Conservation (phyloP, 2,329 filamentous ascomycete genomes). For the Erysiphe pulchra region DNA sequence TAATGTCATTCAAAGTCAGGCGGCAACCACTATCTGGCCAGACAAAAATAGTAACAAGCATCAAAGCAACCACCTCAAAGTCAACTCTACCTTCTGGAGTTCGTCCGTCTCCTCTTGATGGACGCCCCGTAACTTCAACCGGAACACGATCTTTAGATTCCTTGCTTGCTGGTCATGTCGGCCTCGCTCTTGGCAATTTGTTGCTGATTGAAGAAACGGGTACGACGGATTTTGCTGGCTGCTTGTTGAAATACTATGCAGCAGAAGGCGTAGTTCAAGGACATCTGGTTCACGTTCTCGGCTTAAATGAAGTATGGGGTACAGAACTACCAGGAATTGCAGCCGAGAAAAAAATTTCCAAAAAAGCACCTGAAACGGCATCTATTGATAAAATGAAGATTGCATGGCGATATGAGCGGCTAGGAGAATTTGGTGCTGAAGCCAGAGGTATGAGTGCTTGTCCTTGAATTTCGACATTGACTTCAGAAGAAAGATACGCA, state of each 20-base stretch:
- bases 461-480: background rate
- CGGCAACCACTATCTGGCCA: background rate
- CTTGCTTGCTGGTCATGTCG: conserved; percentile 64
- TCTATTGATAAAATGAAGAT: conserved; percentile 80
- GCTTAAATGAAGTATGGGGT: conserved; percentile 55
- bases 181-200: conserved; percentile 56
- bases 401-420: conserved; percentile 82
- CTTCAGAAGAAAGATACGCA: background rate
- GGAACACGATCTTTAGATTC: conserved; percentile 68
- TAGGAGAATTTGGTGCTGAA: conserved; percentile 42
- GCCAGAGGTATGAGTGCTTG: conserved; percentile 16
- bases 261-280: conserved; percentile 83
- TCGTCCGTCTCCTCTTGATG: conserved; percentile 70
- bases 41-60: background rate
- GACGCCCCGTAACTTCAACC: conserved; percentile 70
- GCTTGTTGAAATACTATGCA: conserved; percentile 66
- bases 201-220: conserved; percentile 69
- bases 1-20: background rate
- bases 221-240: conserved; percentile 79
- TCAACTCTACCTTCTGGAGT: conserved; percentile 23
- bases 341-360: conserved; percentile 17
- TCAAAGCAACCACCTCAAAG: conserved; percentile 3
- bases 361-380: conserved; percentile 14
- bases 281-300: conserved; percentile 68
- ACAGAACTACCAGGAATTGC: conserved; percentile 57